Evolutionary conservation across 768 basidiomycete species (phyloP), one percentile per base, ranked within the genome.

Genomic region (Tylopilus rubrobrunneus): DNA sequence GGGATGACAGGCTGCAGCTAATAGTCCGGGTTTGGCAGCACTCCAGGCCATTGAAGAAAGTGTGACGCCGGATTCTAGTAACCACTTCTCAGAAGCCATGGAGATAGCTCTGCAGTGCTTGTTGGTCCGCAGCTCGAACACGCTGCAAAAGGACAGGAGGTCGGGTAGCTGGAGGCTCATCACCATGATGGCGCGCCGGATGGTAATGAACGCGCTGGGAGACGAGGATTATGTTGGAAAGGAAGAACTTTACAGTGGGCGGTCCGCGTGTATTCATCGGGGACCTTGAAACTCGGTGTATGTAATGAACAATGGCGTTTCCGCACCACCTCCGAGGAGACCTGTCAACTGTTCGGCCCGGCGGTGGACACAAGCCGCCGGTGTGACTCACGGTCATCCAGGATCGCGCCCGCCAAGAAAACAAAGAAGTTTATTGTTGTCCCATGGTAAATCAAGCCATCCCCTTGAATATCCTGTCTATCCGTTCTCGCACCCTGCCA

Each of bases 1-100:
- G 8, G 86, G 85, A 58, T 81, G 79, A 60, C 82, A 84, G 2
- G 84, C 73, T 2, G 82, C 73, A 1, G 81, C 82, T 28, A 85
- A 73, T 23, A 87, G 68, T 1, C 82, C 83, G 5, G 73, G 62
- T 55, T 76, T 78, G 45, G 69, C 63, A 28, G 45, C 59, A 10
- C 52, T 47, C 68, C 68, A 70, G 1, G 56, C 19, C 57, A 57
- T 56, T 21, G 62, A 57, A 31, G 55, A 45, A 43, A 69, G 59
- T 1, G 33, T 21, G 40, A 70, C 31, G 7, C 64, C 66, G 4
- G 52, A 56, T 25, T 60, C 64, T 9, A 48, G 36, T 21, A 70
- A 37, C 68, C 68, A 70, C 45, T 57, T 56, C 49, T 70, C 70
- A 44, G 68, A 68, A 31, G 66, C 62, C 9, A 47, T 58, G 5